A percentile compares a stretch with the other conserved stretches of the same genome.
Evolutionary conservation across 1,139 yeast species (phyloP).

Genomic region (Debaryomycetaceae sp.): DNA sequence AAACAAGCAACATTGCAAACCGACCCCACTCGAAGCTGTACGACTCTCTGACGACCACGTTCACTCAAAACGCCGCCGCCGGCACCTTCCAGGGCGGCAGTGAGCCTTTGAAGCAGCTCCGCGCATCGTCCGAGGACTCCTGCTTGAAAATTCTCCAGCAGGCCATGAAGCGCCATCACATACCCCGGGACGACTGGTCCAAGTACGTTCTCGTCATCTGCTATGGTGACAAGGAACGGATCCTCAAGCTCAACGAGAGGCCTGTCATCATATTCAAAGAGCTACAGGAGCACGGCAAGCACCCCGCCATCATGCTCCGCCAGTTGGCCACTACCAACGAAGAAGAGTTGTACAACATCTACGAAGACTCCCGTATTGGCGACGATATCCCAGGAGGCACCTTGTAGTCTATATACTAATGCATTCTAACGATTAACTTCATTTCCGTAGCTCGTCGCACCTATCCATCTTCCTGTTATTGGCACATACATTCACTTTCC

Average conservation of each 20-base stretch:
- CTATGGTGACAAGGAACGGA: constrained; percentile 87
- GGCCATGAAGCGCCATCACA: constrained; percentile 83
- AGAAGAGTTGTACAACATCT: constrained; percentile 33
- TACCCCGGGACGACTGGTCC: constrained; percentile 80
- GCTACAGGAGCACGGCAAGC: constrained; percentile 79
- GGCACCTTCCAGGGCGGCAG: constrained; percentile 10
- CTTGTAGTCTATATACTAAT: constrained; percentile 17
- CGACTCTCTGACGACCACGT: constrained; percentile 12
- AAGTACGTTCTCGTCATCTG: constrained; percentile 87
- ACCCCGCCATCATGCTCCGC: constrained; percentile 91
- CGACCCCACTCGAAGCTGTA: constrained; percentile 12
- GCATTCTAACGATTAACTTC: neutral
- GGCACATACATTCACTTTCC: too few species aligned
- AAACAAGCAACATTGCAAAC: constrained; percentile 7
- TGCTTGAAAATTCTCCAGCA: constrained; percentile 85
- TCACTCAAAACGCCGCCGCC: constrained; percentile 7
- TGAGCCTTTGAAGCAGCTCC: constrained; percentile 80
- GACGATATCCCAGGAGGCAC: constrained; percentile 58
- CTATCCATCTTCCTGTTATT: too few species aligned
- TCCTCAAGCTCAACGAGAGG: constrained; percentile 77
- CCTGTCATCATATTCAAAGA: constrained; percentile 90
- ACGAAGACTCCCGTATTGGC: constrained; percentile 43
- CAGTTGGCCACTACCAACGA: constrained; percentile 53
- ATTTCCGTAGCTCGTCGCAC: too few species aligned
- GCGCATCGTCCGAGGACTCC: constrained; percentile 90